phyloP scores from a whole-genome alignment of 352 stramenopile species.

The Phytophthora vignae region DNA sequence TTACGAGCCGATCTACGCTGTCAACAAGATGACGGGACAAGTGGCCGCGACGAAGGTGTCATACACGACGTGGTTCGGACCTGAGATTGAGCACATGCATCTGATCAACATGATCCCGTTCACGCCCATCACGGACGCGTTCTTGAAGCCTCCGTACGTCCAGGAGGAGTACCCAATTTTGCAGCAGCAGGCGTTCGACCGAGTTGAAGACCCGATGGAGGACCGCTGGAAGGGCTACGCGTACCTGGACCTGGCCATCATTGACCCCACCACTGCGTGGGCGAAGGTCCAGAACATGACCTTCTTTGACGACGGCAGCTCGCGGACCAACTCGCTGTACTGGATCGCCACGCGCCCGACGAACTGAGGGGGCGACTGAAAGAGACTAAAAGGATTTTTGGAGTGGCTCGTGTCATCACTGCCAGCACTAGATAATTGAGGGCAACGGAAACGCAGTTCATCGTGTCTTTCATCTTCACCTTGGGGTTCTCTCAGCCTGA shows the following conservation, averaged over 20 bases:
- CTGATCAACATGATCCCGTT: constrained; percentile 94
- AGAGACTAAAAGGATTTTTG: too few relatives aligned
- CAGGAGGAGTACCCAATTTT: constrained; percentile 83
- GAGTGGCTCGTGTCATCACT: too few relatives aligned
- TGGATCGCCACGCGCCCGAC: constrained; percentile 87
- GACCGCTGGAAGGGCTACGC: constrained; percentile 87
- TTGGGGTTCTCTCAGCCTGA: too few relatives aligned
- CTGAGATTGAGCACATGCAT: constrained; percentile 88
- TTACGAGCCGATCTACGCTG: constrained; percentile 75
- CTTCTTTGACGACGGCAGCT: constrained; percentile 90
- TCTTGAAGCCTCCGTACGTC: constrained; percentile 76
- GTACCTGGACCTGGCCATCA: constrained; percentile 86
- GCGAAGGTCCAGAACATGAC: constrained; percentile 63
- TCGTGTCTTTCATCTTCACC: too few relatives aligned
- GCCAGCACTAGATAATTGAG: too few relatives aligned
- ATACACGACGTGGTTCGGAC: constrained; percentile 91
- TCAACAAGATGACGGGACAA: constrained; percentile 89
- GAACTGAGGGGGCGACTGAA: neutral
- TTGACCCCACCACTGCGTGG: constrained; percentile 80
- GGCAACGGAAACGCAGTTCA: too few relatives aligned
- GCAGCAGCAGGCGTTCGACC: constrained; percentile 74
- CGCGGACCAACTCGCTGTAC: constrained; percentile 89
- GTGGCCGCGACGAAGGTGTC: constrained; percentile 81
- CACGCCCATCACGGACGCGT: constrained; percentile 84
- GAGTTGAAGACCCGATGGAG: constrained; percentile 66